Base-by-base conservation (phyloP, 2,329 filamentous ascomycete species). In the Penicillium italicum region DNA sequence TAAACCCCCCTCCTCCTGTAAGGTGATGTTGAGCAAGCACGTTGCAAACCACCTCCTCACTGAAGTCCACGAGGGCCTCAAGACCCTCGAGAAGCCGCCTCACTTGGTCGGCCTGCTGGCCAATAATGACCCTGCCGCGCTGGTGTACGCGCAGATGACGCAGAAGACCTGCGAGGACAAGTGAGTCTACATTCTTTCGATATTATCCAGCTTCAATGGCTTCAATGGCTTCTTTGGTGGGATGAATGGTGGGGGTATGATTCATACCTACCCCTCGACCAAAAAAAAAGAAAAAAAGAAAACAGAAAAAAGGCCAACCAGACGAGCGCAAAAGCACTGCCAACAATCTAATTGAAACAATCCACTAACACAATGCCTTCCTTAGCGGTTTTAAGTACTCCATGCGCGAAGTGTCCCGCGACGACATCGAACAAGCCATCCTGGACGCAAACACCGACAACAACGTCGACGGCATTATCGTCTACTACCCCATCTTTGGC, bases 401-500 rank as follows among this genome's bases (percentile, higher is more conserved):
- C 64, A 84, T 97, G 57, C 89, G 89, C 65, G 84, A 86, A 69
- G 86, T 96, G 50, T 84, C 89, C 67, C 93, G 93, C 72, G 92
- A 97, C 70, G 82, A 86, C 44, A 88, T 97, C 60, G 94, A 99
- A 79, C 90, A 96, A 66, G 86, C 87, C 62, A 88, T 99, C 69
- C 83, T 93, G 64, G 82, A 83, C 63, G 93, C 93, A 70, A 99
- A 99, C 75, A 78, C 83, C 31, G 90, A 97, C 74, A 72, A 82
- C 54, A 70, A 76, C 16, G 85, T 97, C 60, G 90, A 96, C 75
- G 93, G 84, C 58, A 96, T 97, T 70, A 95, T 99, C 63, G 90
- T 99, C 71, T 99, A 99, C 82, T 99, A 97, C 75, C 94, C 94
- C 53, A 95, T 99, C 76, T 97, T 97, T 75, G 89, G 91, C 77